Evolutionary conservation across 1,139 yeast genomes (phyloP), one percentile per base, ranked within the genome.

Genomic region (Suhomyces bokatorum): DNA sequence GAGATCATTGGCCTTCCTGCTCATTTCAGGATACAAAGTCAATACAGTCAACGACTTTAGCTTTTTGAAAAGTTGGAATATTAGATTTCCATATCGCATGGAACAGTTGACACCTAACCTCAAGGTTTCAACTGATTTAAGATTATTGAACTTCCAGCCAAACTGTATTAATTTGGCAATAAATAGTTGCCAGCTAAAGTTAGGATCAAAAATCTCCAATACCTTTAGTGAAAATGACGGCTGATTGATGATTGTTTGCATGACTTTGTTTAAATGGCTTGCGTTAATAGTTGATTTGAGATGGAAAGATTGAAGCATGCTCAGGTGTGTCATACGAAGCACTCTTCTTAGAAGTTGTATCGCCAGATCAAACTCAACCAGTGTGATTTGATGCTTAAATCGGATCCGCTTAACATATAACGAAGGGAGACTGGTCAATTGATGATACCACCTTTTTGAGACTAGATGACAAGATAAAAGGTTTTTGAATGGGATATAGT

Each of bases 381-480:
- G 44, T 1, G 65, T 55, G 11, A 73, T 53, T 28, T 55, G 57
- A 12, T 49, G 49, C 44, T 64, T 69, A 42, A 71, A 62, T 13
- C 47, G 49, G 30, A 69, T 49, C 3, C 53, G 49, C 9, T 46
- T 40, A 3, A 47, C 37, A 47, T 66, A 73, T 20, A 73, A 50
- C 8, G 52, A 33, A 0, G 72, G 70, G 3, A 73, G 49, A 2
- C 45, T 42, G 2, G 57, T 56, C 11, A 73, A 56, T 1, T 54
- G 42, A 3, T 41, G 29, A 48, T 69, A 64, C 78, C 78, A 73
- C 7, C 31, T 35, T 46, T 58, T 63, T 38, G 64, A 57, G 14
- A 73, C 77, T 29, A 60, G 44, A 46, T 63, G 75, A 40, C 70
- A 67, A 3, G 46, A 33, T 3, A 69, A 53, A 1, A 68, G 33